These are phyloP conservation scores for Globisporangium recalcitrans DNA, from an alignment of 352 stramenopile genomes.

Conservation along the genomic window DNA sequence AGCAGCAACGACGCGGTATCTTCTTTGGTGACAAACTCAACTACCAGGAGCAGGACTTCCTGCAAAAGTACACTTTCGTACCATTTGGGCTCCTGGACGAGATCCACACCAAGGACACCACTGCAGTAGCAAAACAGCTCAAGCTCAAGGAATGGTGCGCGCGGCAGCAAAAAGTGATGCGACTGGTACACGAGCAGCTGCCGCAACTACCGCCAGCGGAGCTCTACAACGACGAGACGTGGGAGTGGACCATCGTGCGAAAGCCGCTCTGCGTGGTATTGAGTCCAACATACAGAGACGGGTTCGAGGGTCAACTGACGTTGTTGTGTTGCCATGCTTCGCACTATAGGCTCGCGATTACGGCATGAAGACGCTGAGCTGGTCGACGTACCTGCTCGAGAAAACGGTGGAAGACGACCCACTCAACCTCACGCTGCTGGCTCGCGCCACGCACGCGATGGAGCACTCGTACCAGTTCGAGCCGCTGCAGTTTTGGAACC, in stretches of 20 bases:
- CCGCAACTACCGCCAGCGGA: conserved; percentile 38
- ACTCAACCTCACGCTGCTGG: conserved; percentile 58
- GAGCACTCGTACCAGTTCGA: conserved; percentile 64
- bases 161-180: conserved; percentile 28
- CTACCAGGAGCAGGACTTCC: conserved; percentile 55
- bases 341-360: conserved; percentile 49
- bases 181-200: conserved; percentile 34
- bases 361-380: conserved; percentile 71
- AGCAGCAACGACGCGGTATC: conserved; percentile 31
- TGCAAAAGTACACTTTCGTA: conserved; percentile 37
- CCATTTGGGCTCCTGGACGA: conserved; percentile 56
- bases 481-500: conserved; percentile 51
- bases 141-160: conserved; percentile 42
- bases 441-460: conserved; percentile 69
- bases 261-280: not conserved
- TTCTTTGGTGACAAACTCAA: conserved; percentile 84
- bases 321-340: not conserved
- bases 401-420: conserved; percentile 68
- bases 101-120: conserved; percentile 26
- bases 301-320: not conserved
- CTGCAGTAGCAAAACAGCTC: conserved; percentile 4
- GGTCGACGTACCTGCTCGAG: conserved; percentile 87
- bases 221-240: conserved; percentile 88
- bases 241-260: conserved; percentile 90
- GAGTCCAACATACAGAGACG: not conserved